Base-by-base conservation (phyloP, 2,329 filamentous ascomycete species). In the Hypoxylon sp. region DNA sequence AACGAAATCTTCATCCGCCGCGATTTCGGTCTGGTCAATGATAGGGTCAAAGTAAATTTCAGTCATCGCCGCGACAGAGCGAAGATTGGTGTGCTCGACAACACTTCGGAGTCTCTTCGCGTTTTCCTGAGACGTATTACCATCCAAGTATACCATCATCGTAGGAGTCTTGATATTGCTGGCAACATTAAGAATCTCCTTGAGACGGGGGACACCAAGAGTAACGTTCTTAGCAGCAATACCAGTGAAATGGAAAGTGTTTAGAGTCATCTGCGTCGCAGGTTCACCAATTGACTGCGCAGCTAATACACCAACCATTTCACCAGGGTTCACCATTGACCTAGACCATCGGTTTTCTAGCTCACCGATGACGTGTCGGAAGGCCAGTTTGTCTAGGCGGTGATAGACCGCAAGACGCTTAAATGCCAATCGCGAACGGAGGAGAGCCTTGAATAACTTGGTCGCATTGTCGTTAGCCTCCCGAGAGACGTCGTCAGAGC, bases 221-320 rank as follows among this genome's bases (percentile, higher is more conserved):
- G 96, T 99, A 61, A 99, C 95, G 86, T 99, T 99, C 91, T 99
- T 99, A 24, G 95, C 97, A 39, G 97, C 97, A 68, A 99, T 94
- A 97, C 96, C 96, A 81, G 96, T 94, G 81, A 99, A 99, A 86
- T 99, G 96, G 92, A 99, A 99, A 24, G 96, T 99, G 84, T 99
- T 99, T 68, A 99, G 84, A 1, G 96, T 99, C 96, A 99, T 99
- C 85, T 99, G 96, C 0, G 96, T 99, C 22, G 96, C 97, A 44
- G 96, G 96, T 81, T 99, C 96, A 84, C 96, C 96, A 79, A 99
- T 99, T 33, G 96, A 99, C 83, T 99, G 96, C 5, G 97, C 96
- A 71, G 96, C 96, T 76, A 99, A 84, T 22, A 99, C 96, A 83
- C 96, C 96, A 63, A 99, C 96, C 96, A 99, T 99, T 80, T 99